Conservation (phyloP, 306 rosid genomes). For the Vicia faba region DNA sequence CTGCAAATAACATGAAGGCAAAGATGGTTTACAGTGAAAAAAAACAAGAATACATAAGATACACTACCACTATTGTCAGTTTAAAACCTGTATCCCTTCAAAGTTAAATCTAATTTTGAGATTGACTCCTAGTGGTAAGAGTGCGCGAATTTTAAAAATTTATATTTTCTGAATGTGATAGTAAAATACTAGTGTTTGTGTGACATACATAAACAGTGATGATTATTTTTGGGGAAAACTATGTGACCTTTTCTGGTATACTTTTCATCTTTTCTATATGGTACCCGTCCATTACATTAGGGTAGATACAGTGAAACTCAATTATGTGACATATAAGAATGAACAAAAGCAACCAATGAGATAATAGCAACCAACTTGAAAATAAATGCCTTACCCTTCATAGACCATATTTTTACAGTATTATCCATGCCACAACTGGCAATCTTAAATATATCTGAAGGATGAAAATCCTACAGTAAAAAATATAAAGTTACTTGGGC, state of each 20-base stretch:
- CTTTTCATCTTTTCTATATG: conserved; percentile 10
- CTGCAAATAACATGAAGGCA: conserved; percentile 54
- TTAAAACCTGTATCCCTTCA: conserved; percentile 14
- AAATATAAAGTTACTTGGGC: conserved; percentile 29
- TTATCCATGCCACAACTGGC: conserved; percentile 99
- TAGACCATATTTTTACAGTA: conserved; percentile 95
- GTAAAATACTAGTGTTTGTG: not conserved
- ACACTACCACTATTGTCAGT: not conserved
- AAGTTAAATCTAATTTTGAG: not conserved
- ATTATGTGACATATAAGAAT: conserved; percentile 4
- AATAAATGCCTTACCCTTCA: conserved; percentile 65
- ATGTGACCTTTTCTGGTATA: conserved; percentile 3
- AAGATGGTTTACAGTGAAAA: conserved; percentile 23
- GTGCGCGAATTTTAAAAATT: not conserved
- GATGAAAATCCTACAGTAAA: conserved; percentile 78
- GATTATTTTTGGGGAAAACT: not conserved
- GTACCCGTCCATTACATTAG: conserved; percentile 7
- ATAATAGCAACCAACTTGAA: conserved; percentile 6
- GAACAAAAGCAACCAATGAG: conserved; percentile 15
- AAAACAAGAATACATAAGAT: conserved; percentile 7
- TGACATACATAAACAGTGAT: not conserved
- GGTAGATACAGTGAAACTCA: not conserved
- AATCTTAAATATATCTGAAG: conserved; percentile 79
- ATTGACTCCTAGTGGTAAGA: not conserved
- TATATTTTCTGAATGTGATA: conserved; percentile 9